Evolutionary conservation across 352 stramenopile genomes (phyloP), one percentile per base, ranked within the genome.

Genomic region (Globisporangium canariense): DNA sequence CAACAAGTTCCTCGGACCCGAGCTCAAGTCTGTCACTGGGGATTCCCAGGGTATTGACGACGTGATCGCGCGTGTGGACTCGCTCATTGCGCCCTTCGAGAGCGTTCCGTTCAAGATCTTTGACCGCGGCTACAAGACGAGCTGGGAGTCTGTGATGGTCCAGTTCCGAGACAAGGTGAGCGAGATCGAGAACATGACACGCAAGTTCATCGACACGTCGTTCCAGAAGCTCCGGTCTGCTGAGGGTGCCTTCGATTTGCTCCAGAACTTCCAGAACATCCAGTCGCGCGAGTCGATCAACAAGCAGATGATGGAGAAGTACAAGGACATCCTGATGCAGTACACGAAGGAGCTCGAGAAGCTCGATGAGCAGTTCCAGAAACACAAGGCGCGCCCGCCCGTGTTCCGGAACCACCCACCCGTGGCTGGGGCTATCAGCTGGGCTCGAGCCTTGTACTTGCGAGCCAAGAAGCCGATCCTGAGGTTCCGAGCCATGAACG

Each of bases 211-310:
- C 34, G 94, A 98, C 61, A 92, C 92, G 3, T 97, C 93, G 0
- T 98, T 98, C 64, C 89, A 98, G 73, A 98, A 98, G 65, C 85
- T 98, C 13, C 83, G 95, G 2, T 98, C 88, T 4, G 91, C 96
- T 0, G 94, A 98, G 72, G 95, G 90, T 14, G 96, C 96, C 3
- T 98, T 98, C 55, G 94, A 98, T 70, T 76, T 98, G 51, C 83
- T 98, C n/a, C 87, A 98, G 62, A 98, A 98, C 64, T 98, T 98
- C 69, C 90, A 98, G 62, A 97, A 98, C 50, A 98, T 98, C 57
- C 88, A 98, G 67, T 95, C 89, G 6, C 90, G 95, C 40, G 92
- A 98, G 56, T 96, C 86, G 13, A 98, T 98, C 67, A 97, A 98
- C 79, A 96, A 97, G 65, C 90, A 98, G 57, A 98, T 98, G 88